Evolutionary conservation across 108 stramenopile genomes (phyloP).

Genomic region (Discostella stelligeroides): DNA sequence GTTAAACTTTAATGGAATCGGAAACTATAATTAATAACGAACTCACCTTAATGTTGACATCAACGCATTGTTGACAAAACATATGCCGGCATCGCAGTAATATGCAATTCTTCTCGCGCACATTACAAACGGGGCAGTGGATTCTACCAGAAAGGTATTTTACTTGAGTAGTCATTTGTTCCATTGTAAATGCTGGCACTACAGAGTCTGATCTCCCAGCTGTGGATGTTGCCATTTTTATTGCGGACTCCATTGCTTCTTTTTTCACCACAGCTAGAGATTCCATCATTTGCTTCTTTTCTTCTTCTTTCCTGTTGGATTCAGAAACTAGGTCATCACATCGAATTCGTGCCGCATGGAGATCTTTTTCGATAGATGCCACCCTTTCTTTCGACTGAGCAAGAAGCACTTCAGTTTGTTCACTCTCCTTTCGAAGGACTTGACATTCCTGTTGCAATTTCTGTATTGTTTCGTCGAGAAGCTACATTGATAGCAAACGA

Average conservation of each 20-base stretch:
- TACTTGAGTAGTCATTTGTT: slow-evolving; percentile 75
- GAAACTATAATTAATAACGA: background rate
- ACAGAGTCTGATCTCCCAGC: slow-evolving; percentile 34
- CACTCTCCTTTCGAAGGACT: slow-evolving; percentile 32
- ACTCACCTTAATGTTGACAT: slow-evolving; percentile 72
- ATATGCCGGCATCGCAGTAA: slow-evolving; percentile 93
- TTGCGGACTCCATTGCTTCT: slow-evolving; percentile 63
- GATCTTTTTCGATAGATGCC: slow-evolving; percentile 51
- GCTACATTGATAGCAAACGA: slow-evolving; percentile 10
- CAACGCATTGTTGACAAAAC: slow-evolving; percentile 93
- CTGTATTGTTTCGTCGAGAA: slow-evolving; percentile 51
- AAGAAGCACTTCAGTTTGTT: slow-evolving; percentile 47
- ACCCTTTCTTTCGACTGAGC: slow-evolving; percentile 54
- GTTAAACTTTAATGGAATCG: background rate
- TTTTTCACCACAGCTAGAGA: slow-evolving; percentile 71
- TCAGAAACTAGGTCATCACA: slow-evolving; percentile 80
- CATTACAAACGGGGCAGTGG: slow-evolving; percentile 88
- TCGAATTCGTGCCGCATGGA: slow-evolving; percentile 52
- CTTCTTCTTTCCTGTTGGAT: slow-evolving; percentile 58
- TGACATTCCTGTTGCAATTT: slow-evolving; percentile 45
- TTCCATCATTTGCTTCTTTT: slow-evolving; percentile 72
- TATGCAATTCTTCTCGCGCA: slow-evolving; percentile 88
- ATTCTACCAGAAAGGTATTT: slow-evolving; percentile 70
- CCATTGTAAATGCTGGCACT: slow-evolving; percentile 68
- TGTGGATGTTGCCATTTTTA: slow-evolving; percentile 42